Evolutionary conservation across 78 protist species (phyloP).

Genomic region (Trichosphaerium sp.): DNA sequence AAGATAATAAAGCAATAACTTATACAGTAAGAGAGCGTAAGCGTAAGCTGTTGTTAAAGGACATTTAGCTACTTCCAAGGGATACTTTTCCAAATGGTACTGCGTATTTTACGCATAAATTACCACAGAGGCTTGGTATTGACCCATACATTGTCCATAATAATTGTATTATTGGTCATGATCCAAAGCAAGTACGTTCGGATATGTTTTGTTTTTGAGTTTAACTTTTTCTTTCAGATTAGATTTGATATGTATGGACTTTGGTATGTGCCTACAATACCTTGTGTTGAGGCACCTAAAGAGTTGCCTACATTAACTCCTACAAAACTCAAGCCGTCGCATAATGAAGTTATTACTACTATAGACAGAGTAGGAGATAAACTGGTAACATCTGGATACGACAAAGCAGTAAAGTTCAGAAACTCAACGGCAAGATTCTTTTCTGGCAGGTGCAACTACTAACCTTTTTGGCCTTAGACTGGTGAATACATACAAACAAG

Average conservation of each 20-base stretch:
- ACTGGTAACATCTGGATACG: slow-evolving; percentile 12
- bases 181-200: slow-evolving; percentile 25
- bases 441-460: neutral
- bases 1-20: too few relatives aligned
- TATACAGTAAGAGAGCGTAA: too few relatives aligned
- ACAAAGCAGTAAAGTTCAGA: slow-evolving; percentile 25
- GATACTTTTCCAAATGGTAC: slow-evolving; percentile 53
- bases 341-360: slow-evolving; percentile 23
- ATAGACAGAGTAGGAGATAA: neutral
- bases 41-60: too few relatives aligned
- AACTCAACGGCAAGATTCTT: neutral
- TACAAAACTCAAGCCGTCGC: neutral
- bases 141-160: slow-evolving; percentile 25
- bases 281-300: neutral
- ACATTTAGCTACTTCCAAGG: too few relatives aligned
- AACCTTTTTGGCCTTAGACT: neutral
- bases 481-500: slow-evolving; percentile 21
- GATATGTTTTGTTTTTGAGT: slow-evolving; percentile 23
- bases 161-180: slow-evolving; percentile 40
- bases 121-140: slow-evolving; percentile 7
- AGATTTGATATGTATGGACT: neutral
- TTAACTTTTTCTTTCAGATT: slow-evolving; percentile 10
- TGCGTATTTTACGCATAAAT: slow-evolving; percentile 23
- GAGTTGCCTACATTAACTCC: neutral
- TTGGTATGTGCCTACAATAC: neutral